These are phyloP conservation scores for Colletotrichum sp. DNA, from an alignment of 2,329 filamentous ascomycete genomes.

Conservation along the genomic window DNA sequence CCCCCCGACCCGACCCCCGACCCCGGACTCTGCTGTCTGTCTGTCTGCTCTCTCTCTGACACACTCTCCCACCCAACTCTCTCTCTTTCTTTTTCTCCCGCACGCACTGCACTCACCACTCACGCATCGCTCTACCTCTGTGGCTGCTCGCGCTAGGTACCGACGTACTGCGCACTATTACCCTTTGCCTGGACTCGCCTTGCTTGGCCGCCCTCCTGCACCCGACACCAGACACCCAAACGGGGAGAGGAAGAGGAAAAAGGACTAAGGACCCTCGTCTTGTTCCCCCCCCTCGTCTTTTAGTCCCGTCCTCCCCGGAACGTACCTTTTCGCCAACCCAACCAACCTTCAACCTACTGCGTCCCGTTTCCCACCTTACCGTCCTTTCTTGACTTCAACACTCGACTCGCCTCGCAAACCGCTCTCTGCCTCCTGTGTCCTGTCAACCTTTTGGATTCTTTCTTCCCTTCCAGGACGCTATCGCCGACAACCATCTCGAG, in stretches of 20 bases:
- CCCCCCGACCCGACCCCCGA: not conserved
- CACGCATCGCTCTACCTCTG: not conserved
- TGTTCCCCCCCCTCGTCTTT: constrained; percentile 9
- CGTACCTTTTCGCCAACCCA: constrained; percentile 9
- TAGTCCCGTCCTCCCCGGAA: constrained; percentile 9
- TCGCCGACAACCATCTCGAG: not conserved
- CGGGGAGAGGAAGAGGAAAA: not conserved
- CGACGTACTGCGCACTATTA: constrained; percentile 4
- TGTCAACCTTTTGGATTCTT: not conserved
- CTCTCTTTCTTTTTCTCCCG: not conserved
- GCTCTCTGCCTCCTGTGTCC: not conserved
- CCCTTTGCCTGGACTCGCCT: constrained; percentile 6
- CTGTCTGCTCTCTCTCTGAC: not conserved
- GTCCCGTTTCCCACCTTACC: not conserved
- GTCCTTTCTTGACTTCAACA: constrained; percentile 12
- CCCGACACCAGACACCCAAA: not conserved
- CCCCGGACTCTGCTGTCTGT: not conserved
- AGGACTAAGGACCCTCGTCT: constrained; percentile 14
- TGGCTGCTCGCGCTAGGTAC: not conserved
- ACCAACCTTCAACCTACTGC: not conserved
- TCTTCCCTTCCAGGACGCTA: not conserved
- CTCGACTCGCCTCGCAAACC: not conserved
- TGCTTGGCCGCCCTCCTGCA: not conserved
- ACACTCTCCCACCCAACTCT: not conserved
- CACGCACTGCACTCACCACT: not conserved